A percentile compares a stretch with the other conserved stretches of the same genome.
phyloP scores from a whole-genome alignment of 2,329 filamentous ascomycete genomes.

The Beauveria sp. region DNA sequence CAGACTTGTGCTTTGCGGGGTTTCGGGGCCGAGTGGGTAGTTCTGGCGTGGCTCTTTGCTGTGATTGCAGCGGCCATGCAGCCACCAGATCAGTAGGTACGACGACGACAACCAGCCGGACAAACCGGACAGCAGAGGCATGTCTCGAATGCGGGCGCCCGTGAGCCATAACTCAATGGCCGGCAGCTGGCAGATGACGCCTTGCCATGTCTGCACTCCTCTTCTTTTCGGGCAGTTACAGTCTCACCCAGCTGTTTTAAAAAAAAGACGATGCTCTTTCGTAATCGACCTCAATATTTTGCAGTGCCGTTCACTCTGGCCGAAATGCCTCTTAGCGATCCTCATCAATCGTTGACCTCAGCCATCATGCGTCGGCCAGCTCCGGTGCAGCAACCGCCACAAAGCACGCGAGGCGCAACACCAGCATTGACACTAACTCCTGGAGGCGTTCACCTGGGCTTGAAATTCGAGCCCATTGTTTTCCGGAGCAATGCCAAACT shows the following conservation, averaged over 20 bases:
- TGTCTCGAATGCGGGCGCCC: neutral
- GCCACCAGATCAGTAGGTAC: slow-evolving; percentile 3
- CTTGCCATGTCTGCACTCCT: too few species aligned
- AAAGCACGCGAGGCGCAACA: neutral
- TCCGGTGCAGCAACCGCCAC: neutral
- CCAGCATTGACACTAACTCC: neutral
- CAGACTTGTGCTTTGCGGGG: slow-evolving; percentile 4
- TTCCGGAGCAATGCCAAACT: neutral
- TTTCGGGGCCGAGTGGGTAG: neutral
- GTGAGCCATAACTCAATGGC: too few species aligned
- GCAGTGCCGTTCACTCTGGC: neutral
- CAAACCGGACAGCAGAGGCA: neutral
- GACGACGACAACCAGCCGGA: neutral
- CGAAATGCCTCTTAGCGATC: neutral
- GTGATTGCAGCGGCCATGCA: neutral
- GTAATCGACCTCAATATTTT: too few species aligned
- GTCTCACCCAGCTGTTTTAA: neutral
- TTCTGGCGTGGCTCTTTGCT: neutral
- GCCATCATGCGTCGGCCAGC: neutral
- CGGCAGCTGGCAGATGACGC: too few species aligned
- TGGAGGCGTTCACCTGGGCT: neutral
- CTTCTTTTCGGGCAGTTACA: neutral
- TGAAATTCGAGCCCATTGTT: neutral
- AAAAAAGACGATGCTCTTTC: too few species aligned
- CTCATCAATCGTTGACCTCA: neutral